A percentile compares a stretch with the other conserved stretches of the same genome.
These are phyloP conservation scores for Penicillium sclerotiorum DNA, from an alignment of 2,329 filamentous ascomycete genomes.

Conservation along the genomic window DNA sequence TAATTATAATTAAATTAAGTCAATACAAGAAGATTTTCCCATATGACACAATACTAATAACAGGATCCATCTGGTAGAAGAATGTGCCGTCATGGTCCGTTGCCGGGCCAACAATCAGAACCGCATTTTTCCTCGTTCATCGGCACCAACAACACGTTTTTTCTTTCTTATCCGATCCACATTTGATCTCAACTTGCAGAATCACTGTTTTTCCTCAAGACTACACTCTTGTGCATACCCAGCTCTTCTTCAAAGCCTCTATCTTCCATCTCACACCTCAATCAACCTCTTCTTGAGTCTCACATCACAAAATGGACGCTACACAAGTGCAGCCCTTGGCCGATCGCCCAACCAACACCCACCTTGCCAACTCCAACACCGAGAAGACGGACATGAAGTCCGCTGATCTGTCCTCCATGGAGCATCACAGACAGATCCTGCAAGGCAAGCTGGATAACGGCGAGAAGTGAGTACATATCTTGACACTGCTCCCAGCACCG, in stretches of 20 bases:
- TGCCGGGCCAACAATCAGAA: constrained; percentile 46
- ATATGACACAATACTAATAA: not conserved
- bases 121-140: constrained; percentile 26
- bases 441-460: constrained; percentile 44
- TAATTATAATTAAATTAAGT: constrained; percentile 11
- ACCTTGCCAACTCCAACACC: constrained; percentile 28
- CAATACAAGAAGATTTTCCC: not conserved
- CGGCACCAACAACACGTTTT: constrained; percentile 29
- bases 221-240: not conserved
- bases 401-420: constrained; percentile 42
- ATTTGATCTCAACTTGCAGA: constrained; percentile 3
- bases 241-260: constrained; percentile 6
- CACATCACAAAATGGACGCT: constrained; percentile 33
- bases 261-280: not conserved
- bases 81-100: constrained; percentile 23
- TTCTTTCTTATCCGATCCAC: constrained; percentile 24
- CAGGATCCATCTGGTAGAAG: constrained; percentile 2
- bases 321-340: constrained; percentile 39
- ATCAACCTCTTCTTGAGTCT: not conserved
- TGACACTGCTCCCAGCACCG: too few species aligned
- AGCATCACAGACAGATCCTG: constrained; percentile 46
- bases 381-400: constrained; percentile 39
- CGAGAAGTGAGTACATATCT: constrained; percentile 41
- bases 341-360: constrained; percentile 47
- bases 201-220: not conserved